A percentile compares a stretch with the other conserved stretches of the same genome.
Evolutionary conservation across 768 basidiomycete species (phyloP).

Genomic region (Hirschioporus abietinus): DNA sequence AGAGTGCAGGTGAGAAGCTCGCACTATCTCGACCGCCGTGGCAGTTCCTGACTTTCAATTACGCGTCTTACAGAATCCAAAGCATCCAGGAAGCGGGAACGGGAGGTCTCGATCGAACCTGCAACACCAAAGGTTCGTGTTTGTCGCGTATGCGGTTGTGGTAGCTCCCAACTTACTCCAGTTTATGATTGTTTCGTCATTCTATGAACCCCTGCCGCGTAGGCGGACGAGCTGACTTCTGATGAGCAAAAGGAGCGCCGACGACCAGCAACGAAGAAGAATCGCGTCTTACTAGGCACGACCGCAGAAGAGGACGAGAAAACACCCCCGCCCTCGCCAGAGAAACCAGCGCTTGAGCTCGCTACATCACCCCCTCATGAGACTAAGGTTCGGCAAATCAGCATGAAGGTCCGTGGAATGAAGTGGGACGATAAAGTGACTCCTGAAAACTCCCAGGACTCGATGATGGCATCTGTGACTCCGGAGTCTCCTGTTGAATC

Average conservation of each 20-base stretch:
- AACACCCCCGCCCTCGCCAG: constrained; percentile 19
- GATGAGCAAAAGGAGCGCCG: constrained; percentile 2
- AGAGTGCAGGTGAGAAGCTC: constrained; percentile 2
- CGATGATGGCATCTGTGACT: background rate
- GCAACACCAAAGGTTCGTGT: constrained; percentile 26
- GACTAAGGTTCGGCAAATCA: constrained; percentile 75
- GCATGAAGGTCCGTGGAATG: constrained; percentile 73
- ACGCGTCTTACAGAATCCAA: constrained; percentile 31
- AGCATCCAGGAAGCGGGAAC: constrained; percentile 65
- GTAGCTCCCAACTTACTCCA: background rate
- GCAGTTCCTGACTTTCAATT: constrained; percentile 3
- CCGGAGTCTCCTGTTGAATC: constrained; percentile 2
- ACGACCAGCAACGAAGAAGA: constrained; percentile 65
- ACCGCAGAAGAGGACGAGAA: constrained; percentile 54
- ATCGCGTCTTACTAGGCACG: constrained; percentile 51
- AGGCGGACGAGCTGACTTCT: constrained; percentile 1
- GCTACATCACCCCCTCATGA: constrained; percentile 70
- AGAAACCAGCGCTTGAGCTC: constrained; percentile 17
- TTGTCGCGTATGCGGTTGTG: constrained; percentile 5
- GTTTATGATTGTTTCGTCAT: background rate
- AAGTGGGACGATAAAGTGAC: constrained; percentile 55
- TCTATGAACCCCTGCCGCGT: background rate
- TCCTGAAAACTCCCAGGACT: constrained; percentile 9
- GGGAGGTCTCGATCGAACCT: constrained; percentile 75
- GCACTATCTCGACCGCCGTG: background rate